A percentile compares a stretch with the other conserved stretches of the same genome.
These are phyloP conservation scores for Hypoxylon sp. DNA, from an alignment of 2,329 filamentous ascomycete genomes.

Conservation along the genomic window DNA sequence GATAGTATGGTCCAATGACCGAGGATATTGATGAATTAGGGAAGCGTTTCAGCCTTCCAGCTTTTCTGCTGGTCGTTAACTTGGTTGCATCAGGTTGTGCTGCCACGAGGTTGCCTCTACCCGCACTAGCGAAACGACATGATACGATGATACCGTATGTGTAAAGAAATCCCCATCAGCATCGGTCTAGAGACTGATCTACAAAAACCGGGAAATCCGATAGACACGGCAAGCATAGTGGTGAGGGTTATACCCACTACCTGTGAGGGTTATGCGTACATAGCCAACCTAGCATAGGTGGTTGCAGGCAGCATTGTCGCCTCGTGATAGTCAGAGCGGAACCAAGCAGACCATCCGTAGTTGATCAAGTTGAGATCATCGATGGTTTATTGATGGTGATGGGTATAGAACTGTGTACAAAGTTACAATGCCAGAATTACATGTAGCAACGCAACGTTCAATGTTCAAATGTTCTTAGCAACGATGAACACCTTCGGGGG, in stretches of 20 bases:
- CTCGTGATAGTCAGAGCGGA: slow-evolving; percentile 27
- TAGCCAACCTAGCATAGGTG: slow-evolving; percentile 7
- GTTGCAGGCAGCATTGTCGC: slow-evolving; percentile 9
- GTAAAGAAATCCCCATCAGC: slow-evolving; percentile 23
- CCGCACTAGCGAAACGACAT: slow-evolving; percentile 34
- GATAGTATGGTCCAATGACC: slow-evolving; percentile 36
- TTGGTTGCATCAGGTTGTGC: slow-evolving; percentile 35
- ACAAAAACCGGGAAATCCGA: slow-evolving; percentile 32
- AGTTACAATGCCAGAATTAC: slow-evolving; percentile 18
- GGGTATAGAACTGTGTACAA: slow-evolving; percentile 3
- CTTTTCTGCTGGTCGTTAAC: slow-evolving; percentile 22
- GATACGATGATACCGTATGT: slow-evolving; percentile 30
- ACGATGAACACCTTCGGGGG: no score
- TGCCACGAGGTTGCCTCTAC: slow-evolving; percentile 40
- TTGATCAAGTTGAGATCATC: slow-evolving; percentile 21
- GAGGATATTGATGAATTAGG: slow-evolving; percentile 18
- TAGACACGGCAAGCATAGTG: slow-evolving; percentile 17
- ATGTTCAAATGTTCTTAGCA: not conserved
- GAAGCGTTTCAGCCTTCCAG: slow-evolving; percentile 40
- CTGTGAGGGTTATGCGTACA: not conserved
- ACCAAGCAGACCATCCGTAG: slow-evolving; percentile 9
- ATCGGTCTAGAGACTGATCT: slow-evolving; percentile 31
- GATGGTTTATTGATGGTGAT: slow-evolving; percentile 21
- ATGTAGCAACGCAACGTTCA: slow-evolving; percentile 3
- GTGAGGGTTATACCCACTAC: slow-evolving; percentile 14